Percentiles rank a stretch among this genome's conserved stretches.
Conservation (phyloP, 1,284 basidiomycete species). For the Microbotryum intermedium region DNA sequence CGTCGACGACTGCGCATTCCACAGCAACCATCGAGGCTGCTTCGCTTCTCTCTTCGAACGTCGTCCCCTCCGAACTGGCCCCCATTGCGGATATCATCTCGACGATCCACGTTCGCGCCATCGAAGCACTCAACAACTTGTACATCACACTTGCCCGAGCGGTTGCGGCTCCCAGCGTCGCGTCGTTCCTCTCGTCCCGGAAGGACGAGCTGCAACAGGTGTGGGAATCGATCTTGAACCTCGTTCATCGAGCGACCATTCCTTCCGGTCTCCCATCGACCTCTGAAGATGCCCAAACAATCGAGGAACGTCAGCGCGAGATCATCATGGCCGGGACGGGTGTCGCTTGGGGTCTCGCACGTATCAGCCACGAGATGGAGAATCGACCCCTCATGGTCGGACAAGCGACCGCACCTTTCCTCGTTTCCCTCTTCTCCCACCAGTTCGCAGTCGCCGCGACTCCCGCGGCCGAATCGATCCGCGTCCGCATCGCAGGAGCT, state of each 20-base stretch:
- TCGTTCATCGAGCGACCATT: conserved; percentile 8
- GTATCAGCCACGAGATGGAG: conserved; percentile 42
- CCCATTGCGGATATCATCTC: conserved; percentile 21
- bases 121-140: conserved; percentile 85
- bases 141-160: conserved; percentile 55
- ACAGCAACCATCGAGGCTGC: background rate
- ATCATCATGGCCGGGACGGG: conserved; percentile 35
- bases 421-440: conserved; percentile 17
- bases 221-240: conserved; percentile 11
- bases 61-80: conserved; percentile 8
- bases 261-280: no score
- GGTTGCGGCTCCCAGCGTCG: background rate
- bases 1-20: conserved; percentile 14
- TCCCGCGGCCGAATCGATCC: conserved; percentile 23
- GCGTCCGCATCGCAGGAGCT: conserved; percentile 50
- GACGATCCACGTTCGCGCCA: conserved; percentile 64
- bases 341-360: conserved; percentile 42
- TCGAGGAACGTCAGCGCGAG: conserved; percentile 3
- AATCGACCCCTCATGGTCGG: conserved; percentile 36
- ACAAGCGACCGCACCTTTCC: conserved; percentile 16
- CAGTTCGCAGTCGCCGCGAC: conserved; percentile 18
- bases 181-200: background rate
- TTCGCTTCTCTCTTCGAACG: background rate
- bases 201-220: conserved; percentile 11
- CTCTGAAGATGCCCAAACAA: background rate